Evolutionary conservation across 495 filamentous ascomycete species (phyloP).

Genomic region (Hypomontagnella monticulosa): DNA sequence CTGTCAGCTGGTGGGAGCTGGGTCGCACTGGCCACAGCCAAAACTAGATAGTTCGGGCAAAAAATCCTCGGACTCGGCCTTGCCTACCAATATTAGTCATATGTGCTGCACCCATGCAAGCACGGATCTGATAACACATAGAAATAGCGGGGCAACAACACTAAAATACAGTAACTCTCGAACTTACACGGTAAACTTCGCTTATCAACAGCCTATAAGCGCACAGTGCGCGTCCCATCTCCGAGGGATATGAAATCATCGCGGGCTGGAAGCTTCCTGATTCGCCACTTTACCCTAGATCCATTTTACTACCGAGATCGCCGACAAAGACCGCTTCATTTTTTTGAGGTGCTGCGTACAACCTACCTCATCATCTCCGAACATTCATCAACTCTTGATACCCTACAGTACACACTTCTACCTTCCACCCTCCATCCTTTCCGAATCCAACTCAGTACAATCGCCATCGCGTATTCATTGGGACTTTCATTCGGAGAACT

Average conservation of each 20-base stretch:
- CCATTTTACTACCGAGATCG: slow-evolving; percentile 48
- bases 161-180: slow-evolving; percentile 4
- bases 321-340: slow-evolving; percentile 44
- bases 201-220: too few relatives aligned
- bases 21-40: neutral
- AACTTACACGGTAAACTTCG: slow-evolving; percentile 1
- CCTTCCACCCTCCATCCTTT: slow-evolving; percentile 8
- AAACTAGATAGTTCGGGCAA: slow-evolving; percentile 25
- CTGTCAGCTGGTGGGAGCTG: neutral
- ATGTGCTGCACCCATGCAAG: slow-evolving; percentile 4
- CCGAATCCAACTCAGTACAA: slow-evolving; percentile 2
- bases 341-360: slow-evolving; percentile 14
- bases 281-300: slow-evolving; percentile 42
- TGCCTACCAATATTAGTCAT: neutral
- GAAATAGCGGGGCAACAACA: neutral
- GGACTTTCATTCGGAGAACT: neutral
- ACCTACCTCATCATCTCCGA: slow-evolving; percentile 36
- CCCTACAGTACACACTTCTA: slow-evolving; percentile 3
- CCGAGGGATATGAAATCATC: slow-evolving; percentile 47
- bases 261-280: slow-evolving; percentile 30
- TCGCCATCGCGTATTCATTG: neutral
- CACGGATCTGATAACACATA: slow-evolving; percentile 42
- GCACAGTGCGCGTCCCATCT: slow-evolving; percentile 34
- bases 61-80: slow-evolving; percentile 30
- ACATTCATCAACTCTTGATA: slow-evolving; percentile 8